Evolutionary conservation across 441 rosid genomes (phyloP).

Genomic region (Corymbia citriodora): DNA sequence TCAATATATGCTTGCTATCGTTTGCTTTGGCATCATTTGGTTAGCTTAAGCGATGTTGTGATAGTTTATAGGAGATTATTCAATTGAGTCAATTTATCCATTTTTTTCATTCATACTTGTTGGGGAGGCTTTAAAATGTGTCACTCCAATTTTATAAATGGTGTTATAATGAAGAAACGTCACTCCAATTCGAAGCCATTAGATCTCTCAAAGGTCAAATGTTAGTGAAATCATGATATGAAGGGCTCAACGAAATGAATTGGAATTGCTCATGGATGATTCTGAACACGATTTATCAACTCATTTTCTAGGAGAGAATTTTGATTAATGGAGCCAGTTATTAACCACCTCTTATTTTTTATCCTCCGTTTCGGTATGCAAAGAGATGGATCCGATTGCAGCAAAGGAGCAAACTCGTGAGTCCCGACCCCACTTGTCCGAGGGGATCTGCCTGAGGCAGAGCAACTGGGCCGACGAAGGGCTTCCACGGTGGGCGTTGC

Average conservation of each 20-base stretch:
- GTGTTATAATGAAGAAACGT: neutral
- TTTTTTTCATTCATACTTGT: too few relatives aligned
- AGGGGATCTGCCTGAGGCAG: fast-evolving
- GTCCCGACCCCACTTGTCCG: neutral
- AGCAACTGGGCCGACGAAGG: fast-evolving
- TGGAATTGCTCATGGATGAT: fast-evolving
- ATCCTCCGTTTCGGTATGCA: neutral
- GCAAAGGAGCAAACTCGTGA: fast-evolving
- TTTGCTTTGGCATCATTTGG: neutral
- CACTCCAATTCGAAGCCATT: fast-evolving
- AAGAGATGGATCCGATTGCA: neutral
- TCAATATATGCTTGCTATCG: neutral
- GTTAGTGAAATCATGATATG: neutral
- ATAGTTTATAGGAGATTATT: neutral
- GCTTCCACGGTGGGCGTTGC: fast-evolving
- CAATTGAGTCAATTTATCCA: too few relatives aligned
- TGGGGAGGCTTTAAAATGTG: neutral
- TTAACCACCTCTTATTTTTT: too few relatives aligned
- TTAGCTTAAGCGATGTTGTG: neutral
- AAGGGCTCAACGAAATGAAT: neutral
- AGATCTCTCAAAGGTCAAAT: too few relatives aligned
- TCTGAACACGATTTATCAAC: too few relatives aligned
- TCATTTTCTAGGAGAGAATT: neutral
- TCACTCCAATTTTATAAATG: neutral
- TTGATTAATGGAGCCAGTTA: neutral